Conservation (phyloP, 2,329 filamentous ascomycete genomes). For the Cordyceps fumosorosea region DNA sequence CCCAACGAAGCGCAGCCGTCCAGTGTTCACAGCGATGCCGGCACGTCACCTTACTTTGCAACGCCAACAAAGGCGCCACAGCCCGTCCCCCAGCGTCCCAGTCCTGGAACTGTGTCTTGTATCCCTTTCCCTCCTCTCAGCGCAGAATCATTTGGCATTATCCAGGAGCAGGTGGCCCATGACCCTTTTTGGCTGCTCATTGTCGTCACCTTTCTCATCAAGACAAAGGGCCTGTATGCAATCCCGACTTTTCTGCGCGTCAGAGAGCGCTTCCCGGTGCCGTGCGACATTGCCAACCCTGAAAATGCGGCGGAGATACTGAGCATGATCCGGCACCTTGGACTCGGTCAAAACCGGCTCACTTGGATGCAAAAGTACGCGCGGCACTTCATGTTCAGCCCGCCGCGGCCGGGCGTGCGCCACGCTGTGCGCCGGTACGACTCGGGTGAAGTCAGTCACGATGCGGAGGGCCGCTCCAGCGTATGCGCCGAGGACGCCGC, state of each 20-base stretch:
- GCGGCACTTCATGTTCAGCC: constrained; percentile 56
- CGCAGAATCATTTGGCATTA: constrained; percentile 62
- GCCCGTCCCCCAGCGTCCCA: constrained; percentile 26
- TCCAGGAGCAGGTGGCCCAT: constrained; percentile 71
- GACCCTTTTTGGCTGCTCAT: constrained; percentile 77
- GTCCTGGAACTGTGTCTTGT: constrained; percentile 42
- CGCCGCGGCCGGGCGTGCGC: constrained; percentile 52
- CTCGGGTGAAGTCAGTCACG: constrained; percentile 23
- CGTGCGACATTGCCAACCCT: constrained; percentile 51
- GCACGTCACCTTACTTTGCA: constrained; percentile 29
- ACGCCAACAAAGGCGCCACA: constrained; percentile 14
- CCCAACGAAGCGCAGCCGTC: background rate
- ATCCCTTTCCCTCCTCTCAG: constrained; percentile 63
- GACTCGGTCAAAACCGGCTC: constrained; percentile 63
- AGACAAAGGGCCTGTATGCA: constrained; percentile 66
- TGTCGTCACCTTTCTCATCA: constrained; percentile 78
- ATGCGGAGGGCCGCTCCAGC: background rate
- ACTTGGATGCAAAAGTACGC: constrained; percentile 64
- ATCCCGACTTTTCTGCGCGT: constrained; percentile 69
- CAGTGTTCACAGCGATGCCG: background rate
- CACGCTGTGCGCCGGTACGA: constrained; percentile 47
- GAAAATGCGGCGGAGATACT: constrained; percentile 45
- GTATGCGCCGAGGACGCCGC: constrained; percentile 13
- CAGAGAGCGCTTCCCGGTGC: constrained; percentile 61
- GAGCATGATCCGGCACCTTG: constrained; percentile 60